Percentiles rank a stretch among this genome's conserved stretches.
Conservation (phyloP, 139 green algal species). For the Closterium sp. region DNA sequence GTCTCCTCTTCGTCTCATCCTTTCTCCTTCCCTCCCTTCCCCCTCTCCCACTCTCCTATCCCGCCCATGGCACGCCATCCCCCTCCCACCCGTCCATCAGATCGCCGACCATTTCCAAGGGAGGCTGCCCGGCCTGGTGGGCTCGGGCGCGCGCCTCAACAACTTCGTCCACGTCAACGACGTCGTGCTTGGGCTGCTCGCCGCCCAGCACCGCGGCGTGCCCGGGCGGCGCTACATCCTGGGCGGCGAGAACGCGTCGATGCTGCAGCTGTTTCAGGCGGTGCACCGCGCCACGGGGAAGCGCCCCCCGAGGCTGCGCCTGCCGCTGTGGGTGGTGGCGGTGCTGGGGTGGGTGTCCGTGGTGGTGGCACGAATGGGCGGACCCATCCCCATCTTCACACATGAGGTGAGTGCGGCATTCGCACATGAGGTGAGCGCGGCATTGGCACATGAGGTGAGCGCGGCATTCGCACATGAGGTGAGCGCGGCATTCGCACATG, state of each 20-base stretch:
- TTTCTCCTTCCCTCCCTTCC: background rate
- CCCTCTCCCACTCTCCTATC: background rate
- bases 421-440: no score
- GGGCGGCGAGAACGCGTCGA: slow-evolving; percentile 1
- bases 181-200: background rate
- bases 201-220: background rate
- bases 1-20: background rate
- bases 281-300: slow-evolving; percentile 1
- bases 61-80: background rate
- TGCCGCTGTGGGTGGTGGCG: background rate
- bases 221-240: slow-evolving; percentile 25
- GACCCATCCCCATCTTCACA: slow-evolving; percentile 1
- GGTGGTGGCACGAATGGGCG: background rate
- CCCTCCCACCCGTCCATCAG: background rate
- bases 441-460: no score
- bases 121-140: background rate
- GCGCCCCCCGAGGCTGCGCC: background rate
- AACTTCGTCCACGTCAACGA: slow-evolving; percentile 16
- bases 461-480: no score
- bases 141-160: background rate
- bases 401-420: no score
- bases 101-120: slow-evolving; percentile 3
- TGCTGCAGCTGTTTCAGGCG: background rate
- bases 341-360: slow-evolving; percentile 5
- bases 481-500: no score